Conservation (phyloP, 306 rosid species). For the Mimosa pudica region DNA sequence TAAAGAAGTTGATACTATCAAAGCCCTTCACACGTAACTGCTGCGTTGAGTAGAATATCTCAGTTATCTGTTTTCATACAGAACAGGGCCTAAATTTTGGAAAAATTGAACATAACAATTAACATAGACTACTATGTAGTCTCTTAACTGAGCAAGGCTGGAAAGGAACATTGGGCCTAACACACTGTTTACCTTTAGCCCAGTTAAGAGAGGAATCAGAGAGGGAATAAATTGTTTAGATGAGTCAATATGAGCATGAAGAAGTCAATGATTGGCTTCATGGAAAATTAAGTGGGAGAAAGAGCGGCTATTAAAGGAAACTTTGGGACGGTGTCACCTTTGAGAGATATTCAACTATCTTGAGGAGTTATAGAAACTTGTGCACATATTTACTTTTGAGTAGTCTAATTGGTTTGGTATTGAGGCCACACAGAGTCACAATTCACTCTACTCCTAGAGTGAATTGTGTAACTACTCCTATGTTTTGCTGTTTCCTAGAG, state of each 20-base stretch:
- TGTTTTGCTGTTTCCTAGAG: background rate
- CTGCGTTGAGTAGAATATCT: background rate
- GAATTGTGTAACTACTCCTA: background rate
- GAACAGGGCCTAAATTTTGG: conserved; percentile 14
- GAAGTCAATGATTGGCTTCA: background rate
- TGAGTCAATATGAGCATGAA: background rate
- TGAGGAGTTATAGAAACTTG: background rate
- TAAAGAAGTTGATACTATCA: conserved; percentile 46
- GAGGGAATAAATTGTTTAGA: background rate
- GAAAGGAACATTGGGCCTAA: background rate
- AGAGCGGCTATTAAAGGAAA: no score
- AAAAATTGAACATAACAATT: background rate
- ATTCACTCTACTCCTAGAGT: background rate
- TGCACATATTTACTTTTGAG: background rate
- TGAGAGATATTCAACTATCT: background rate
- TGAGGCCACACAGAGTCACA: background rate
- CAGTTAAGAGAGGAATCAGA: background rate
- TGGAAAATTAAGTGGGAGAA: background rate
- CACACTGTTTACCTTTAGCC: background rate
- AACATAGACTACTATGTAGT: no score
- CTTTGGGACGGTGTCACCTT: background rate
- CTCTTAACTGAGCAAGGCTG: background rate
- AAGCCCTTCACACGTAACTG: conserved; percentile 68
- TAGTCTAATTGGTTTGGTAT: background rate
- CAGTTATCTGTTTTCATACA: background rate